Percentiles rank a stretch among this genome's conserved stretches.
These are phyloP conservation scores for Sporothrix curviconia DNA, from an alignment of 2,329 filamentous ascomycete genomes.

Conservation along the genomic window DNA sequence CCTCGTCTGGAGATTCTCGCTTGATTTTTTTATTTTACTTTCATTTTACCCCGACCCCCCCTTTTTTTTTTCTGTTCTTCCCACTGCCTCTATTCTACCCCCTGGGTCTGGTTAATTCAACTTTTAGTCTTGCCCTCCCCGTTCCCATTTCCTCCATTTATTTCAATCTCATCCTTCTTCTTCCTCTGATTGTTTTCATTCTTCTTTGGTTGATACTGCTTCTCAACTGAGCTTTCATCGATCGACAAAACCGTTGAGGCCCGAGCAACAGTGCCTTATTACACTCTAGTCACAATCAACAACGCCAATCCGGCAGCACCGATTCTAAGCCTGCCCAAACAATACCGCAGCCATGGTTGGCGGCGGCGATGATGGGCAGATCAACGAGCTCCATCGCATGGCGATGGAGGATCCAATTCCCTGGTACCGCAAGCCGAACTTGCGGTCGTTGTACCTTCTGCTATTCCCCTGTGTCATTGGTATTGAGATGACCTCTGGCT, in stretches of 20 bases:
- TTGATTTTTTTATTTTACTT: neutral
- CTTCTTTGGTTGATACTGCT: neutral
- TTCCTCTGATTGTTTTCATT: neutral
- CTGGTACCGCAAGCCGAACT: constrained; percentile 52
- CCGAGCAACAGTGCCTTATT: too few species aligned
- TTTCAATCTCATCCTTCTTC: neutral
- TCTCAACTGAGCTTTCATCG: neutral
- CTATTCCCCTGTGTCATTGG: constrained; percentile 53
- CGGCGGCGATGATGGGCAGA: neutral
- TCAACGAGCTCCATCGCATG: constrained; percentile 33
- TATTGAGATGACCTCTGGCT: constrained; percentile 55
- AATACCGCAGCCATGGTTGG: constrained; percentile 13
- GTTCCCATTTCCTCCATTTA: neutral
- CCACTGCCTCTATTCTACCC: neutral
- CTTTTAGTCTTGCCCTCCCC: neutral
- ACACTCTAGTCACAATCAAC: neutral
- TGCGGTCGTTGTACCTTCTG: constrained; percentile 47
- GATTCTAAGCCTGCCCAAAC: neutral
- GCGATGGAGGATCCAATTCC: constrained; percentile 35
- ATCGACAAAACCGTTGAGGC: neutral
- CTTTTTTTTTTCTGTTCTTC: neutral
- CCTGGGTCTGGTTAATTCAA: neutral
- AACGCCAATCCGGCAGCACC: neutral
- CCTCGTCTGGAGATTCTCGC: neutral
- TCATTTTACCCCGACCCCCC: too few species aligned